Evolutionary conservation across 495 filamentous ascomycete genomes (phyloP), one percentile per base, ranked within the genome.

Genomic region (Hypoxylon cercidicola): DNA sequence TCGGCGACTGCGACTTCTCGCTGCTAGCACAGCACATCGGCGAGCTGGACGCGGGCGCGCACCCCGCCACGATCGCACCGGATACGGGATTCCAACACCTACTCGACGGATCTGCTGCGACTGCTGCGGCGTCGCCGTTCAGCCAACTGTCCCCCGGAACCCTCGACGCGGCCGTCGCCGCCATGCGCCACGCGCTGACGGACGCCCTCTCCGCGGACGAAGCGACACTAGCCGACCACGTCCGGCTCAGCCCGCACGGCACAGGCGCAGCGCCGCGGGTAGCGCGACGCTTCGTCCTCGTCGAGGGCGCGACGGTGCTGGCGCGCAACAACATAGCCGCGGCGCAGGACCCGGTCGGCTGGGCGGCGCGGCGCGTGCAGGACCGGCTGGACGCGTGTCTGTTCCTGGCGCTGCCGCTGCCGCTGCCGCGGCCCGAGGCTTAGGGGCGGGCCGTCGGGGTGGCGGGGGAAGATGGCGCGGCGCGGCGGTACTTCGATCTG

Each of bases 321-420:
- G 52, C 52, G 10, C n/a, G 39, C 23, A 39, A 28, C 7, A 28
- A 28, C n/a, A 7, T 28, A 55, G n/a, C n/a, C 39, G 1, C 39
- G 15, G 52, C 8, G 2, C n/a, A 20, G 9, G 52, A 55, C 9
- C 39, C 25, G 0, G 20, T 39, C 21, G 52, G 0, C 13, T 16
- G 39, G 15, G 9, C 15, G n/a, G 9, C 34, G 25, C 40, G 52
- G 2, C n/a, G 15, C 9, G 4, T 55, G 40, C 39, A 55, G 52
- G 52, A 55, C 9, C 52, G 52, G 1, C n/a, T 55, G 9, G 52
- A 55, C 21, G 40, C 44, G 8, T 23, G 10, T 18, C 52, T 55
- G 10, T 44, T 55, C 37, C 21, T 55, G 7, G n/a, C n/a, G n/a
- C n/a, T n/a, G n/a, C n/a, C n/a, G n/a, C n/a, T n/a, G n/a, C n/a